phyloP scores from a whole-genome alignment of 345 rosid genomes.

The Brassica rapa region DNA sequence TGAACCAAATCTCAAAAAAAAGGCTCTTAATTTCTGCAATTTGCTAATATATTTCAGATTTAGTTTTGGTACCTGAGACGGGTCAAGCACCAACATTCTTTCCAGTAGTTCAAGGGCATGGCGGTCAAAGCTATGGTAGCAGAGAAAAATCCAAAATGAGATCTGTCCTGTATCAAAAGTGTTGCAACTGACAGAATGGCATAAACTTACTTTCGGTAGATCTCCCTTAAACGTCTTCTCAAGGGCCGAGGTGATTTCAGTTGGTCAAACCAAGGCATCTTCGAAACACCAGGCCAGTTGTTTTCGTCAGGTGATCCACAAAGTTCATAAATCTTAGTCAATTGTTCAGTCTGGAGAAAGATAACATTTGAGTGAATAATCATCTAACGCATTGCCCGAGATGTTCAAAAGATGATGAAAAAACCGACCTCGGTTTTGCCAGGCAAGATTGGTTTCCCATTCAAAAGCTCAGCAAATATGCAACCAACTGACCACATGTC shows the following conservation, averaged over 20 bases:
- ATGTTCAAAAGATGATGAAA: not conserved
- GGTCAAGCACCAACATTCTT: not conserved
- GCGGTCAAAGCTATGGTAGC: not conserved
- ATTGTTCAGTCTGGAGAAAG: not conserved
- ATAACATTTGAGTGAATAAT: not conserved
- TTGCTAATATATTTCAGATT: not conserved
- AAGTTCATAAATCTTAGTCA: not conserved
- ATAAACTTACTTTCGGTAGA: not conserved
- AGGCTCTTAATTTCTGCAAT: not conserved
- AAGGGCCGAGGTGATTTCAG: not conserved
- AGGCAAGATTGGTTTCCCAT: not conserved
- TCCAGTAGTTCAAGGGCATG: not conserved
- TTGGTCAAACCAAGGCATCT: not conserved
- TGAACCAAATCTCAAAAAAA: not conserved
- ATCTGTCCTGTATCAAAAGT: not conserved
- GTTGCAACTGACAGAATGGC: not conserved
- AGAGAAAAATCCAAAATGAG: not conserved
- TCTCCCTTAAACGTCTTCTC: not conserved
- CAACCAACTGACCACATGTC: conserved; percentile 4
- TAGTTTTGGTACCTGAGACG: not conserved
- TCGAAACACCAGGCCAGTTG: not conserved
- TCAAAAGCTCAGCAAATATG: not conserved
- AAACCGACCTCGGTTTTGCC: not conserved
- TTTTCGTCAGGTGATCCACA: not conserved
- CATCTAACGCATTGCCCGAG: not conserved